Evolutionary conservation across 371 early-diverging fungal species (phyloP).

Genomic region (Lichtheimia ornata): DNA sequence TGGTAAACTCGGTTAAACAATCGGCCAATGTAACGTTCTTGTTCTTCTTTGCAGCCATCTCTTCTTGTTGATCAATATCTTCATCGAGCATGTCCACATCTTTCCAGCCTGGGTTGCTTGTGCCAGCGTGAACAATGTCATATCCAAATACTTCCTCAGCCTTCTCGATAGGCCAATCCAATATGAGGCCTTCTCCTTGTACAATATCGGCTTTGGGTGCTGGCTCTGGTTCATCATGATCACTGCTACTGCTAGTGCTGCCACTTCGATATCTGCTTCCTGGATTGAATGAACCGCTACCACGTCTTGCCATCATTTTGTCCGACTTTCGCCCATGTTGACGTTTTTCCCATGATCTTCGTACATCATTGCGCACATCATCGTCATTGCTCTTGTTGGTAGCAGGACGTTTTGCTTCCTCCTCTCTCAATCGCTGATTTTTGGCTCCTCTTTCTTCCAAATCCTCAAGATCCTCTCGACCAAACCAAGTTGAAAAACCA

Average conservation of each 20-base stretch:
- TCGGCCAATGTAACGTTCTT: slow-evolving; percentile 47
- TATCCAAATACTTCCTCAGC: slow-evolving; percentile 33
- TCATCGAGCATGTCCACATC: slow-evolving; percentile 27
- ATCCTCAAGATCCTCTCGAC: slow-evolving; percentile 58
- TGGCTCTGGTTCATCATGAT: not conserved
- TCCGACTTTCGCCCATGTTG: too few relatives aligned
- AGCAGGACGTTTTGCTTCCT: not conserved
- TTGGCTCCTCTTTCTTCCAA: not conserved
- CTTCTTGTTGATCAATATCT: slow-evolving; percentile 16
- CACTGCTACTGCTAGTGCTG: not conserved
- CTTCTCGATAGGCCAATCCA: slow-evolving; percentile 29
- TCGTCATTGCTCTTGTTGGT: not conserved
- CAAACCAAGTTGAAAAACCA: slow-evolving; percentile 83
- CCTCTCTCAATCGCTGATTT: not conserved
- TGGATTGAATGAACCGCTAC: not conserved
- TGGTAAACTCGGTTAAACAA: slow-evolving; percentile 64
- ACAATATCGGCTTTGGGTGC: slow-evolving; percentile 9
- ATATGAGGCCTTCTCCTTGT: slow-evolving; percentile 41
- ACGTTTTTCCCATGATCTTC: too few relatives aligned
- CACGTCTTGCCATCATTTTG: too few relatives aligned
- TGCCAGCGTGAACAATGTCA: slow-evolving; percentile 18
- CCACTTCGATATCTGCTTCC: not conserved
- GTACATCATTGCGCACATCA: not conserved
- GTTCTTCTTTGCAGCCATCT: not conserved
- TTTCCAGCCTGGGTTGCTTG: slow-evolving; percentile 29